Percentiles rank a stretch among this genome's conserved stretches.
Evolutionary conservation across 306 rosid genomes (phyloP).

Genomic region (Corylus avellana): DNA sequence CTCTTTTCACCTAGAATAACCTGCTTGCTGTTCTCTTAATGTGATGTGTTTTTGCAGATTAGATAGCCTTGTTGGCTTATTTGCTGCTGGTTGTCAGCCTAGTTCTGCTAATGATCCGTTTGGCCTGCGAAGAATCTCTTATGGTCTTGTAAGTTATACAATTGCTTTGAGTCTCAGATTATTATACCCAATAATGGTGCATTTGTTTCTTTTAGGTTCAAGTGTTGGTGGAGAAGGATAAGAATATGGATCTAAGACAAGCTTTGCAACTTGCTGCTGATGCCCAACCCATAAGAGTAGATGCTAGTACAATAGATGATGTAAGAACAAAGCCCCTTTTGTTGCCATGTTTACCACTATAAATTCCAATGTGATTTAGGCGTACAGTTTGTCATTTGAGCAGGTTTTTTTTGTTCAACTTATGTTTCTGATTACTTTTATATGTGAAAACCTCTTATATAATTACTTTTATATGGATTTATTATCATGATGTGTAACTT

Average conservation of each 20-base stretch:
- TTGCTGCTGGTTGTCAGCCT: constrained; percentile 95
- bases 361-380: background rate
- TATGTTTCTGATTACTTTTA: background rate
- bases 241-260: constrained; percentile 65
- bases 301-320: constrained; percentile 49
- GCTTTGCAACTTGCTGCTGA: constrained; percentile 83
- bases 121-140: constrained; percentile 89
- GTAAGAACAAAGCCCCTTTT: constrained; percentile 41
- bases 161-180: constrained; percentile 26
- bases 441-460: background rate
- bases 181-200: constrained; percentile 16
- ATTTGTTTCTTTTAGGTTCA: constrained; percentile 66
- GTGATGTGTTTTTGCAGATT: constrained; percentile 60
- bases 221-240: constrained; percentile 77
- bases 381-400: background rate
- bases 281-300: constrained; percentile 68
- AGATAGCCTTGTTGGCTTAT: constrained; percentile 92
- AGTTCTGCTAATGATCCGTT: constrained; percentile 86
- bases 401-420: background rate
- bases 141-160: constrained; percentile 81
- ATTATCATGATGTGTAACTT: background rate
- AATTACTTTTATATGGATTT: background rate
- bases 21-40: constrained; percentile 23
- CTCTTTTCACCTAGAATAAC: constrained; percentile 4
- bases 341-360: background rate